Evolutionary conservation across 495 filamentous ascomycete species (phyloP).

Genomic region (Penicillium flavigenum): DNA sequence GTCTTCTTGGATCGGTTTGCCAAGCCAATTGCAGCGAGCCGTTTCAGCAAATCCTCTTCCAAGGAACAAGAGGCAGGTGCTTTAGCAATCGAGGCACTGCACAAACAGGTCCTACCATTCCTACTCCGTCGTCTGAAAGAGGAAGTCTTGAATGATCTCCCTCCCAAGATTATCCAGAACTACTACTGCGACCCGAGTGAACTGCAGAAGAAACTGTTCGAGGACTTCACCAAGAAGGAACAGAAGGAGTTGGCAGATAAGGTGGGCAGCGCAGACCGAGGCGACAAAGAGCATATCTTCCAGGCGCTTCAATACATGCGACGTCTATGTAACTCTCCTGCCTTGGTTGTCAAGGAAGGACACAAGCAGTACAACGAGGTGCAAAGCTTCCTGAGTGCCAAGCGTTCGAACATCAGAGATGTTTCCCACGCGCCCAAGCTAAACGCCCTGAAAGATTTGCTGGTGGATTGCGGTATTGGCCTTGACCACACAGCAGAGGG

Average conservation of each 20-base stretch:
- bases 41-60: conserved; percentile 93
- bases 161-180: conserved; percentile 98
- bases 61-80: conserved; percentile 98
- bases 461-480: conserved; percentile 95
- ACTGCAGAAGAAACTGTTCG: conserved; percentile 89
- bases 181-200: conserved; percentile 99
- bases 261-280: conserved; percentile 74
- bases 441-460: conserved; percentile 78
- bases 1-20: conserved; percentile 97
- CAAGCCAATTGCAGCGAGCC: conserved; percentile 92
- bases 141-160: conserved; percentile 93
- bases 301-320: conserved; percentile 99
- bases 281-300: conserved; percentile 98
- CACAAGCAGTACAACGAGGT: conserved; percentile 89
- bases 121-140: conserved; percentile 95
- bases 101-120: conserved; percentile 98
- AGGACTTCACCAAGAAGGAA: conserved; percentile 93
- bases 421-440: conserved; percentile 90
- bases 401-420: conserved; percentile 74
- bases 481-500: conserved; percentile 53
- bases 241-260: conserved; percentile 76
- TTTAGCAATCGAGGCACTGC: conserved; percentile 90
- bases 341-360: conserved; percentile 88
- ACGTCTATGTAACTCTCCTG: conserved; percentile 95
- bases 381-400: conserved; percentile 66